Conservation (phyloP, 768 basidiomycete species). For the Mycena floridula region DNA sequence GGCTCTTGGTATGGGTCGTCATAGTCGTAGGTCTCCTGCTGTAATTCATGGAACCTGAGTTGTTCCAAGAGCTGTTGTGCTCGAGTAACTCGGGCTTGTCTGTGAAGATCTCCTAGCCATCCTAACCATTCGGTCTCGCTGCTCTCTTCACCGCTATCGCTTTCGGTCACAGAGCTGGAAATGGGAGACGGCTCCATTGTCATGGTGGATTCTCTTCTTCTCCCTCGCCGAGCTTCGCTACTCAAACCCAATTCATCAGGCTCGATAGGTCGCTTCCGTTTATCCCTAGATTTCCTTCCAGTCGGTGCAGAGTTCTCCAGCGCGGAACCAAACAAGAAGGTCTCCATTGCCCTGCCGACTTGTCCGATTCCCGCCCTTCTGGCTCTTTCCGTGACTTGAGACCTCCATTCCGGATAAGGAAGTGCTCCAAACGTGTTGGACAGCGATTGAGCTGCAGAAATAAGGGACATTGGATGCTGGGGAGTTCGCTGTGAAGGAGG, state of each 20-base stretch:
- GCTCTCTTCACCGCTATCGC: conserved; percentile 34
- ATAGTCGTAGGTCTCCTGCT: conserved; percentile 2
- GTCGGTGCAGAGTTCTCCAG: neutral
- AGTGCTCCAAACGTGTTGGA: conserved; percentile 29
- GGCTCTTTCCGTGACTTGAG: conserved; percentile 41
- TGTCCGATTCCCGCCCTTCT: conserved; percentile 53
- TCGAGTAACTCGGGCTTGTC: conserved; percentile 23
- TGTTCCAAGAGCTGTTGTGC: neutral
- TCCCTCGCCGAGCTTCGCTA: conserved; percentile 15
- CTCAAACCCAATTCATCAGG: conserved; percentile 8
- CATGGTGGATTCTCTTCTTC: conserved; percentile 9
- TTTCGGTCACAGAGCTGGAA: conserved; percentile 15
- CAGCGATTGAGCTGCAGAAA: too few species aligned
- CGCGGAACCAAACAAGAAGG: conserved; percentile 29
- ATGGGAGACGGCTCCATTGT: conserved; percentile 5
- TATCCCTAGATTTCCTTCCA: conserved; percentile 1
- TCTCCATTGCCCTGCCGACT: conserved; percentile 48
- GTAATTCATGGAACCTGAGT: conserved; percentile 12
- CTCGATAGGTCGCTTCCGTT: conserved; percentile 11
- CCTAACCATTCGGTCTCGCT: conserved; percentile 63
- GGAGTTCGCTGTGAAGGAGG: too few species aligned
- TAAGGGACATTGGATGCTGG: too few species aligned
- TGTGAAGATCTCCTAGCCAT: conserved; percentile 54
- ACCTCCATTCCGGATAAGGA: conserved; percentile 66
- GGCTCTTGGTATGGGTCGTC: conserved; percentile 1